Evolutionary conservation across 2,329 filamentous ascomycete species (phyloP), one percentile per base, ranked within the genome.

Genomic region (Botrytis squamosa): DNA sequence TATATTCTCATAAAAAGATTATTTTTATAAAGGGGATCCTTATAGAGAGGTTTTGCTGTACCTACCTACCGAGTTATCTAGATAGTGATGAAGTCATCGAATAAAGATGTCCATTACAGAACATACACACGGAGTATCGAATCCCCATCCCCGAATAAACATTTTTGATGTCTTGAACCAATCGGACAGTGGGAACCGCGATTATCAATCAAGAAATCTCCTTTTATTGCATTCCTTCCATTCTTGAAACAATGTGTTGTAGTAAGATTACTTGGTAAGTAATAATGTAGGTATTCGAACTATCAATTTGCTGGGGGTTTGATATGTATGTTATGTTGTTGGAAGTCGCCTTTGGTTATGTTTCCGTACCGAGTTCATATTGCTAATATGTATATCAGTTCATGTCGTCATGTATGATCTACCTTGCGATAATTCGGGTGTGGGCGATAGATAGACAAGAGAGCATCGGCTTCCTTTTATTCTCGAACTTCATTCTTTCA

Each of bases 141-240:
- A 29, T 64, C 40, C 40, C 62, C 4, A 29, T 42, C 25, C 25
- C 16, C 62, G n/a, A 40, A 42, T 63, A 18, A 63, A 36, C 60
- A 63, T n/a, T 18, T 38, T 25, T 18, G 3, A 42, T 25, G n/a
- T 64, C 16, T 44, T 22, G n/a, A 20, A 10, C 38, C 60, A n/a
- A n/a, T 38, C 59, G 29, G 57, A 59, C 10, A n/a, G 59, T 25
- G 22, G 59, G 10, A n/a, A 29, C 12, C 29, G 40, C 36, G 65
- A 68, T 68, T 57, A 68, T 68, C 65, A 68, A 68, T 49, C 46
- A 55, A 29, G 16, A 57, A 40, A 40, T 63, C 38, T 40, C 59
- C 36, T 16, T 49, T 20, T 36, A 66, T 36, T 49, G 64, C 64
- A 38, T 42, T 29, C 42, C 9, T 55, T 67, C 33, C 65, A 29